A percentile compares a stretch with the other conserved stretches of the same genome.
Conservation (phyloP, 2,329 filamentous ascomycete genomes). For the Verticillium zaregamsianum region DNA sequence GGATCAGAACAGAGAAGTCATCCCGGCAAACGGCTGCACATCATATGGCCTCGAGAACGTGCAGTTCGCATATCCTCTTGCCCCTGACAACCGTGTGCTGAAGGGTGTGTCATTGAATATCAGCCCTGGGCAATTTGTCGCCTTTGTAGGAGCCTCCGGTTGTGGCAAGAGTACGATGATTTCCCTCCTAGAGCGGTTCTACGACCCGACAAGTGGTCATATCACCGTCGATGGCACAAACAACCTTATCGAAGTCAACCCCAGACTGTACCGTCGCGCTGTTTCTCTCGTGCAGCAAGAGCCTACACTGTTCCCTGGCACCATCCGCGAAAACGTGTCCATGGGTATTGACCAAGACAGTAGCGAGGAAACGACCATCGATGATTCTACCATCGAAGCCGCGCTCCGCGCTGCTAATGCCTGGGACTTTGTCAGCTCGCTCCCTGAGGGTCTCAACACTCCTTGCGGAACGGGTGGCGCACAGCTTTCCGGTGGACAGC, state of each 20-base stretch:
- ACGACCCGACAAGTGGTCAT: conserved; percentile 13
- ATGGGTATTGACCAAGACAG: conserved; percentile 31
- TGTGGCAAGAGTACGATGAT: conserved; percentile 60
- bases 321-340: conserved; percentile 51
- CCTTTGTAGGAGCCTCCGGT: conserved; percentile 51
- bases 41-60: conserved; percentile 14
- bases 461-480: conserved; percentile 11
- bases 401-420: conserved; percentile 43
- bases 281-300: conserved; percentile 1
- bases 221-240: not conserved
- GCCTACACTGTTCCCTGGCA: conserved; percentile 23
- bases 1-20: conserved; percentile 18
- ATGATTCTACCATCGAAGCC: conserved; percentile 25
- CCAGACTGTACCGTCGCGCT: not conserved
- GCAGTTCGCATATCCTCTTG: conserved; percentile 48
- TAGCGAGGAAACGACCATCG: conserved; percentile 12
- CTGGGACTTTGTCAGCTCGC: conserved; percentile 45
- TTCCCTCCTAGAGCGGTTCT: conserved; percentile 43
- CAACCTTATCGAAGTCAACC: not conserved
- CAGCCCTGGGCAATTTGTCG: conserved; percentile 41
- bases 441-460: conserved; percentile 29
- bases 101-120: conserved; percentile 29
- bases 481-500: conserved; percentile 49
- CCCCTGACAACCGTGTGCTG: conserved; percentile 22
- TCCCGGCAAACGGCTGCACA: not conserved